Evolutionary conservation across 345 rosid genomes (phyloP), one percentile per base, ranked within the genome.

Genomic region (Geranium rotundifolium): DNA sequence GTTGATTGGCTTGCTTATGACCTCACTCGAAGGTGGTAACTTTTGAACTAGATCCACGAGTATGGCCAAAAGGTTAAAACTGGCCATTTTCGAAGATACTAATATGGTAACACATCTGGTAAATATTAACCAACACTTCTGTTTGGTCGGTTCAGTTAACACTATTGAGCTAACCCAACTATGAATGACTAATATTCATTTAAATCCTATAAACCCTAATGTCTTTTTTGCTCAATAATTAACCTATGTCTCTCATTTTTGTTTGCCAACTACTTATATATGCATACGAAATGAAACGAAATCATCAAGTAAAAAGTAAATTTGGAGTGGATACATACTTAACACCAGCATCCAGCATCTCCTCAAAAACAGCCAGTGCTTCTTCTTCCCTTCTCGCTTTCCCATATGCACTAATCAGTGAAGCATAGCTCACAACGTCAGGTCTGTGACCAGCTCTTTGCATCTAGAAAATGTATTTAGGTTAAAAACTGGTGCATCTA

Each of bases 351-450:
- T 75, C 92, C 72, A 87, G 81, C 99, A 93, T 93, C 73, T 90
- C 96, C 82, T 89, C 97, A 71, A 93, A 93, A 75, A 93, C 99
- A 52, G 97, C 88, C 56, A 93, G 71, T 63, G 99, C 97, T 87
- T 93, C 99, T 57, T 83, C 97, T 64, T 93, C 99, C 70, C 97
- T 82, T 71, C 99, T 81, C 55, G 97, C 97, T 80, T 80, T 89
- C 56, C 97, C 96, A 74, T 93, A 93, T 66, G 96, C 97, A 66
- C 82, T 87, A 71, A 93, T 83, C 56, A 93, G 99, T 62, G 82
- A 76, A 56, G 97, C 91, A 75, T 93, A 93, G 74, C 97, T 89
- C 61, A 93, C 87, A 62, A 89, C 97, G 56, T 89, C 99, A 49
- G 97, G 96, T 66, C 56, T 77, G 66, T 84, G 81, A 71, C 78